These are phyloP conservation scores for Aspergillus sp. DNA, from an alignment of 2,329 filamentous ascomycete genomes.

Conservation along the genomic window DNA sequence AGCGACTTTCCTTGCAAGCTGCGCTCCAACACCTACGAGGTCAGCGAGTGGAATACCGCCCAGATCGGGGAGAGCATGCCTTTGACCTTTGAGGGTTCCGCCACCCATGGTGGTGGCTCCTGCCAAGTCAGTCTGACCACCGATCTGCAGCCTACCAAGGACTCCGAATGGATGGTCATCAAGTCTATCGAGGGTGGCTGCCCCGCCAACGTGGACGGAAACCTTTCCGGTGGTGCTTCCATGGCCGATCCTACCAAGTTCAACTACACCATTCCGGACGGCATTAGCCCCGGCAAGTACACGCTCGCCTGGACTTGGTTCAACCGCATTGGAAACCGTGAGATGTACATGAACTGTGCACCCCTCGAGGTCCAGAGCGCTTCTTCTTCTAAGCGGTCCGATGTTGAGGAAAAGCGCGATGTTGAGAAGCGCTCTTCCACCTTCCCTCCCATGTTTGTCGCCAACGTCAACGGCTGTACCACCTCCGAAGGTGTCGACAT, in stretches of 20 bases:
- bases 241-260: constrained; percentile 59
- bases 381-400: constrained; percentile 48
- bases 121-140: constrained; percentile 88
- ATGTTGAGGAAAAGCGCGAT: constrained; percentile 29
- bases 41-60: constrained; percentile 60
- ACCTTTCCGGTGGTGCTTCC: constrained; percentile 55
- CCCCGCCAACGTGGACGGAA: constrained; percentile 63
- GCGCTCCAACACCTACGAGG: constrained; percentile 43
- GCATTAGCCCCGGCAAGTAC: constrained; percentile 73
- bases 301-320: constrained; percentile 93
- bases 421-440: constrained; percentile 57
- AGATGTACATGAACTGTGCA: constrained; percentile 98
- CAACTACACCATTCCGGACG: constrained; percentile 69
- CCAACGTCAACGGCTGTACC: constrained; percentile 67
- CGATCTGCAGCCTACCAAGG: constrained; percentile 66
- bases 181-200: constrained; percentile 86
- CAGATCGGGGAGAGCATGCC: constrained; percentile 62
- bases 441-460: constrained; percentile 74
- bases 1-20: constrained; percentile 83
- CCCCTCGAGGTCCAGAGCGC: constrained; percentile 65
- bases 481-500: constrained; percentile 60
- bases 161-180: constrained; percentile 82
- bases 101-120: constrained; percentile 86
- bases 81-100: constrained; percentile 69
- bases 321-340: constrained; percentile 87